Conservation (phyloP, 2,329 filamentous ascomycete genomes). For the Gremmenia infestans region DNA sequence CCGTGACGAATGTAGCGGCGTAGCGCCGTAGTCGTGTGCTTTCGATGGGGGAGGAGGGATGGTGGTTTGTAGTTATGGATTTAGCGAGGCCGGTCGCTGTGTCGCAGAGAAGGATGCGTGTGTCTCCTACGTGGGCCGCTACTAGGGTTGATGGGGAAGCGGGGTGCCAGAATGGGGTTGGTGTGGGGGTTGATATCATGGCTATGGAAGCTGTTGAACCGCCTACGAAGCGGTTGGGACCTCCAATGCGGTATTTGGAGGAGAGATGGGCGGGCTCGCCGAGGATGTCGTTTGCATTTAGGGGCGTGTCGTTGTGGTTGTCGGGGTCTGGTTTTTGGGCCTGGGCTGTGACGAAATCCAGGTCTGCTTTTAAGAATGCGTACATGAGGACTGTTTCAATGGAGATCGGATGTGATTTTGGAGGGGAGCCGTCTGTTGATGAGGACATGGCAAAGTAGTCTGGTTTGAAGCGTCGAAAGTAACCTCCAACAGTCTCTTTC, state of each 20-base stretch:
- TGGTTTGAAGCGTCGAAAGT: slow-evolving; percentile 87
- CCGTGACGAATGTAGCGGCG: slow-evolving; percentile 81
- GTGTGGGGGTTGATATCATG: slow-evolving; percentile 86
- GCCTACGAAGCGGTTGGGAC: slow-evolving; percentile 76
- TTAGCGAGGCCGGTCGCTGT: slow-evolving; percentile 75
- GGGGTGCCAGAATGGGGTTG: slow-evolving; percentile 93
- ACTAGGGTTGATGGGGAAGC: slow-evolving; percentile 76
- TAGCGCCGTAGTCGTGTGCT: slow-evolving; percentile 79
- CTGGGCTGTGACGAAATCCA: slow-evolving; percentile 90
- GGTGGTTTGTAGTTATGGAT: slow-evolving; percentile 85
- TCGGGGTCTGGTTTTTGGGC: slow-evolving; percentile 71
- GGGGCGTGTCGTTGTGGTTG: slow-evolving; percentile 64
- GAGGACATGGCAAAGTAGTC: slow-evolving; percentile 57
- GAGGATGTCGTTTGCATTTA: slow-evolving; percentile 82
- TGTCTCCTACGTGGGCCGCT: slow-evolving; percentile 90
- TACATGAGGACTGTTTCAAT: slow-evolving; percentile 81
- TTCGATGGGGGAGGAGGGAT: slow-evolving; percentile 83
- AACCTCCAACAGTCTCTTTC: slow-evolving; percentile 82
- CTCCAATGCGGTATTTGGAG: slow-evolving; percentile 62
- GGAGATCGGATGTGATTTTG: slow-evolving; percentile 42
- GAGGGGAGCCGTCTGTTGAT: slow-evolving; percentile 28
- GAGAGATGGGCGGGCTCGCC: slow-evolving; percentile 54
- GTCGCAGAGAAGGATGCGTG: slow-evolving; percentile 82
- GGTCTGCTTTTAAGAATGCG: slow-evolving; percentile 87
- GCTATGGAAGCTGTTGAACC: slow-evolving; percentile 89